Percentiles rank a stretch among this genome's conserved stretches.
Evolutionary conservation across 2,329 filamentous ascomycete genomes (phyloP).

Genomic region (Fusarium sp.): DNA sequence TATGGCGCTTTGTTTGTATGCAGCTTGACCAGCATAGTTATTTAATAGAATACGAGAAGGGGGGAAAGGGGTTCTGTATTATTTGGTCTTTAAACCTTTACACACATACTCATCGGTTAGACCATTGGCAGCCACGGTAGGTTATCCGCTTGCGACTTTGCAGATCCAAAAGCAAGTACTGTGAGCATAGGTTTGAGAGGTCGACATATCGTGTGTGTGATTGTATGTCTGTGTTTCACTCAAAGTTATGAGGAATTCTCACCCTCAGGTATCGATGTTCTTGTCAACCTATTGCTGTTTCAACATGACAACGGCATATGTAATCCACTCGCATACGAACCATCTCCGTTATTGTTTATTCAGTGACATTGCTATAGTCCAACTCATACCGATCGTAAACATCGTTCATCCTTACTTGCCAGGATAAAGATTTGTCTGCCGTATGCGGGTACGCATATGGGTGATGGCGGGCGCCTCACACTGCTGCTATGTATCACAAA

Average conservation of each 20-base stretch:
- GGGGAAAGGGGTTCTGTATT: not conserved
- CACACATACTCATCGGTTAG: not conserved
- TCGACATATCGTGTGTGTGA: not conserved
- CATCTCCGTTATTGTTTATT: not conserved
- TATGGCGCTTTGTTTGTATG: not conserved
- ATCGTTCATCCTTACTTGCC: not conserved
- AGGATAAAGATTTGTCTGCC: not conserved
- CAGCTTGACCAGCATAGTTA: not conserved
- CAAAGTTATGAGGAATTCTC: not conserved
- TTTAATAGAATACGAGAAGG: not conserved
- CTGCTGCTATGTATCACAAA: not conserved
- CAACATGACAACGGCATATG: not conserved
- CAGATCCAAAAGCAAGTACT: not conserved
- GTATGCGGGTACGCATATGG: not conserved
- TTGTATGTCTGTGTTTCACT: not conserved
- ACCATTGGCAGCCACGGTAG: not conserved
- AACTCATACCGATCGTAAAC: not conserved
- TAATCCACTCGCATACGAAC: not conserved
- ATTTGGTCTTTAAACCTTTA: not conserved
- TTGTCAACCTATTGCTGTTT: not conserved
- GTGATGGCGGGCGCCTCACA: not conserved
- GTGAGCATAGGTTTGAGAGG: not conserved
- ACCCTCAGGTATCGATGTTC: not conserved
- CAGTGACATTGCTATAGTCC: too few relatives aligned
- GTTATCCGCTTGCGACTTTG: not conserved